phyloP scores from a whole-genome alignment of 441 rosid species.

The Jatropha multifida region DNA sequence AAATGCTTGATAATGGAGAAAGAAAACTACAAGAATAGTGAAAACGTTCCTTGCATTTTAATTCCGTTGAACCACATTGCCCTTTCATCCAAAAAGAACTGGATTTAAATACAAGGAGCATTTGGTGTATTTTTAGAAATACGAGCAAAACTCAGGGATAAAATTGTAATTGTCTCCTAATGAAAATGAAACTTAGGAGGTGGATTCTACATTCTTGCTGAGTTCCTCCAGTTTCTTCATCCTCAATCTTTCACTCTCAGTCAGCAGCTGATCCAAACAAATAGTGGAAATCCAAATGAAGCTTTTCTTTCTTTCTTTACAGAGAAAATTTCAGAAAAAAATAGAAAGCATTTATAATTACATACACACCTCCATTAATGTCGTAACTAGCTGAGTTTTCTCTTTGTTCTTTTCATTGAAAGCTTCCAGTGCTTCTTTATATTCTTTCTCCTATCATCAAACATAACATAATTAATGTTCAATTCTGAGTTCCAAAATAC shows the following conservation, averaged over 20 bases:
- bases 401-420: conserved; percentile 73
- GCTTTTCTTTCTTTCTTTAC: background rate
- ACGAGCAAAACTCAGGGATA: too few relatives aligned
- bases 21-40: too few relatives aligned
- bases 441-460: conserved; percentile 62
- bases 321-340: background rate
- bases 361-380: conserved; percentile 57
- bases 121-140: too few relatives aligned
- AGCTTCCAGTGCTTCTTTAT: conserved; percentile 65
- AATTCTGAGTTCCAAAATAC: background rate
- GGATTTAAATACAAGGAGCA: too few relatives aligned
- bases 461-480: background rate
- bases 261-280: conserved; percentile 43
- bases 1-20: too few relatives aligned
- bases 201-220: conserved; percentile 45
- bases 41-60: too few relatives aligned
- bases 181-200: too few relatives aligned
- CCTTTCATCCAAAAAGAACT: too few relatives aligned
- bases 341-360: background rate
- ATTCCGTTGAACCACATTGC: too few relatives aligned
- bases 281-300: background rate
- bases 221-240: conserved; percentile 72
- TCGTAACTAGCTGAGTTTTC: conserved; percentile 55
- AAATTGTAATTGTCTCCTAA: too few relatives aligned
- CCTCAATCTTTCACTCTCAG: conserved; percentile 67